Conservation (phyloP, 2,329 filamentous ascomycete genomes). For the Aspergillus flavus region DNA sequence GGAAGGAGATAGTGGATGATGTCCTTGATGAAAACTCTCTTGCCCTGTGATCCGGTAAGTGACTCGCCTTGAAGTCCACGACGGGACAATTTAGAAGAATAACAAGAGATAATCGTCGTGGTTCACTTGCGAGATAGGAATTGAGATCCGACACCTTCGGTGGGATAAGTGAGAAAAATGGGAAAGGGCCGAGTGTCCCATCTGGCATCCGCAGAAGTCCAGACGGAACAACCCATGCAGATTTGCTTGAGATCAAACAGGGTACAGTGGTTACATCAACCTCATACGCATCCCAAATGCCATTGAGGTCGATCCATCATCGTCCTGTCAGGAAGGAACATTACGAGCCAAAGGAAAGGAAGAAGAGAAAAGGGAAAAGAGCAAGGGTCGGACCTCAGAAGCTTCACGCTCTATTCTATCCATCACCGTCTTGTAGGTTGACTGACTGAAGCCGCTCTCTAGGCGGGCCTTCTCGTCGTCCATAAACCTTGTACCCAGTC, state of each 20-base stretch:
- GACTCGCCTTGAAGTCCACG: conserved; percentile 23
- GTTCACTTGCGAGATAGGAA: conserved; percentile 1
- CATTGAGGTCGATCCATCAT: not conserved
- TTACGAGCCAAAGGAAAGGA: conserved; percentile 8
- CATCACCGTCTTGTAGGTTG: conserved; percentile 65
- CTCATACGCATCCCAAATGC: not conserved
- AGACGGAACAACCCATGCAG: not conserved
- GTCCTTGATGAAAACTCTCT: conserved; percentile 96
- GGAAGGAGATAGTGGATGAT: conserved; percentile 92
- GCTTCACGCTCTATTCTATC: conserved; percentile 72
- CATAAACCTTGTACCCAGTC: conserved; percentile 77
- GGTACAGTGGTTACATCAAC: not conserved
- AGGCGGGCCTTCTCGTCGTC: conserved; percentile 59
- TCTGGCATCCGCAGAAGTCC: not conserved
- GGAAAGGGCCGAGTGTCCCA: not conserved
- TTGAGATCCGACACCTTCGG: conserved; percentile 14
- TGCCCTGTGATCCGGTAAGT: conserved; percentile 65
- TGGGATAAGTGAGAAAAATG: not conserved
- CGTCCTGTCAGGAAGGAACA: not conserved
- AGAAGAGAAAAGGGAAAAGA: conserved; percentile 19
- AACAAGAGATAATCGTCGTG: conserved; percentile 1
- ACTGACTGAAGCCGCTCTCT: conserved; percentile 47
- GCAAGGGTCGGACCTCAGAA: conserved; percentile 65
- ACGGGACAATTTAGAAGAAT: conserved; percentile 8
- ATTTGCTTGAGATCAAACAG: not conserved